A percentile compares a stretch with the other conserved stretches of the same genome.
Evolutionary conservation across 2,329 filamentous ascomycete species (phyloP).

Genomic region (Grosmannia huntii): DNA sequence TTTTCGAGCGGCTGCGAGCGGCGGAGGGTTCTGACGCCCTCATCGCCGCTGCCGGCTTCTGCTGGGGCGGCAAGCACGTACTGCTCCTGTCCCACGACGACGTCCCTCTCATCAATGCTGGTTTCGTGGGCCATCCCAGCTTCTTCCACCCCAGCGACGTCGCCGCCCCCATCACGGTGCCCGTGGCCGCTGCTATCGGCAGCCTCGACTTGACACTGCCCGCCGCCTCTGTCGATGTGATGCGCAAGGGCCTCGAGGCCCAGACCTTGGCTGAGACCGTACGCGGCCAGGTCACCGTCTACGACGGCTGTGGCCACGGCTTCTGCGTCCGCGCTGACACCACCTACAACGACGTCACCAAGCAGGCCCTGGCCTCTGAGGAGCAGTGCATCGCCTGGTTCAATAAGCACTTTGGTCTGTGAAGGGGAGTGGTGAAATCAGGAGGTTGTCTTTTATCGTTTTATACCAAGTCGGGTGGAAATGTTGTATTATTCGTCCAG

Average conservation of each 20-base stretch:
- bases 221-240: constrained; percentile 18
- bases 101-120: constrained; percentile 34
- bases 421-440: not conserved
- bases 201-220: constrained; percentile 30
- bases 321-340: constrained; percentile 25
- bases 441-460: not conserved
- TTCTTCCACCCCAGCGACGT: constrained; percentile 32
- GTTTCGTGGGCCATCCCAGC: constrained; percentile 40
- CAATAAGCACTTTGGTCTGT: constrained; percentile 8
- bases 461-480: not conserved
- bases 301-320: constrained; percentile 26
- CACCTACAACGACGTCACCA: constrained; percentile 13
- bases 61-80: constrained; percentile 48
- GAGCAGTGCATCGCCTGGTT: constrained; percentile 24
- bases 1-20: constrained; percentile 24
- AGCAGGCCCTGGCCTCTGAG: constrained; percentile 19
- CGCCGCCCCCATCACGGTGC: constrained; percentile 29
- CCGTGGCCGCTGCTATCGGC: constrained; percentile 33
- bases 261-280: constrained; percentile 16
- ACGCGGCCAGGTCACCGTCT: constrained; percentile 25
- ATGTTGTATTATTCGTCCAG: no score
- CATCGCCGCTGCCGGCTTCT: constrained; percentile 45
- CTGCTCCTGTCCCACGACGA: constrained; percentile 30
- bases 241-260: constrained; percentile 21
- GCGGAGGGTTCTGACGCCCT: constrained; percentile 17